Evolutionary conservation across 2,329 filamentous ascomycete genomes (phyloP).

Genomic region (Paecilomyces sp.): DNA sequence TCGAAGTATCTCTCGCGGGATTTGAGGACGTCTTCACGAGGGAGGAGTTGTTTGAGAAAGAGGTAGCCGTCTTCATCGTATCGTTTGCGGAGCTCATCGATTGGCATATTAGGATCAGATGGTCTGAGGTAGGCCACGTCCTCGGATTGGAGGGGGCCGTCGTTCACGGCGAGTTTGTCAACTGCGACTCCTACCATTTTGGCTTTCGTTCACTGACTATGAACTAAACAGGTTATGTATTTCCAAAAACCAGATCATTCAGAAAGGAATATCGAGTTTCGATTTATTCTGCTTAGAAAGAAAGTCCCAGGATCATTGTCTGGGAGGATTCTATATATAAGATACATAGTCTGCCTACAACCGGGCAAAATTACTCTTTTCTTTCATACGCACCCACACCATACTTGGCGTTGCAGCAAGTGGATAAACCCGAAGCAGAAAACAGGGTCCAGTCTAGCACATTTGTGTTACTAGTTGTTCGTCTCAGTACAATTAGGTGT

Average conservation of each 20-base stretch:
- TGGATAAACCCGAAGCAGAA: background rate
- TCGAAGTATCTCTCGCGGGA: constrained; percentile 49
- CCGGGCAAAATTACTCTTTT: background rate
- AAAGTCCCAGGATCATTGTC: too few relatives aligned
- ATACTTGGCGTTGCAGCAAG: background rate
- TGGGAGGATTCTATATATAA: background rate
- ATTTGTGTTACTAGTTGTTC: too few relatives aligned
- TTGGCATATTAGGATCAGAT: constrained; percentile 37
- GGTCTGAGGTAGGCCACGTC: constrained; percentile 37
- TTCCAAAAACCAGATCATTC: too few relatives aligned
- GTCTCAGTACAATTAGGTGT: too few relatives aligned
- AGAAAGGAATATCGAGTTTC: too few relatives aligned
- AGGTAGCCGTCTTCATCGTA: constrained; percentile 48
- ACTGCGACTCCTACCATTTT: constrained; percentile 15
- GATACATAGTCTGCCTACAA: background rate
- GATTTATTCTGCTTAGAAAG: too few relatives aligned
- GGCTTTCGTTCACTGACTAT: background rate
- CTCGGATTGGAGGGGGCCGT: constrained; percentile 39
- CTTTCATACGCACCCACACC: background rate
- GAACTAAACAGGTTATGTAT: too few relatives aligned
- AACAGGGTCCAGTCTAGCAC: too few relatives aligned
- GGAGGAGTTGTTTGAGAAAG: constrained; percentile 49
- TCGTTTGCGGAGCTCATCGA: constrained; percentile 42
- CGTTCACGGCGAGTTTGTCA: constrained; percentile 34
- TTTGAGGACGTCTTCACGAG: constrained; percentile 45